Evolutionary conservation across 495 filamentous ascomycete species (phyloP).

Genomic region (Penicillium desertorum): DNA sequence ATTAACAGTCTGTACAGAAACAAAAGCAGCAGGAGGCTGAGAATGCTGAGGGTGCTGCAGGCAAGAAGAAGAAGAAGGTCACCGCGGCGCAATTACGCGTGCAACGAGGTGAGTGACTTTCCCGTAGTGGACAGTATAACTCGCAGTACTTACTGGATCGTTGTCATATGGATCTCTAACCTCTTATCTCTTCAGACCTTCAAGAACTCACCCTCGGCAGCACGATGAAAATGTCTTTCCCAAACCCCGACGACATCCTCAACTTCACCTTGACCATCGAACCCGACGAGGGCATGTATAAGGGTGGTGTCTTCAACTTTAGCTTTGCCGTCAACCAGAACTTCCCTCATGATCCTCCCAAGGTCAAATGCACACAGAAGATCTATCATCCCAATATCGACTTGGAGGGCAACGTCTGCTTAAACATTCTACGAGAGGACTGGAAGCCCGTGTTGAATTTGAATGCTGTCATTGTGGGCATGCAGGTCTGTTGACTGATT

Average conservation of each 20-base stretch:
- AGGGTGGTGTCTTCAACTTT: conserved; percentile 84
- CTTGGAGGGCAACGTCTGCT: conserved; percentile 92
- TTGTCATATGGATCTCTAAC: neutral
- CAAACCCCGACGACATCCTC: conserved; percentile 93
- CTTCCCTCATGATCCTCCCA: conserved; percentile 97
- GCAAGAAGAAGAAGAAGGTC: conserved; percentile 94
- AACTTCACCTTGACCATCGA: conserved; percentile 93
- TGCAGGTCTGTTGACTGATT: conserved; percentile 61
- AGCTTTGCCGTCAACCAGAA: conserved; percentile 88
- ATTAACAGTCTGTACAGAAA: conserved; percentile 57
- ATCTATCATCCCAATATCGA: conserved; percentile 99
- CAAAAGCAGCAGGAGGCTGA: conserved; percentile 88
- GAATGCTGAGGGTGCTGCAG: conserved; percentile 74
- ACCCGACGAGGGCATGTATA: conserved; percentile 98
- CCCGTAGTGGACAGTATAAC: neutral
- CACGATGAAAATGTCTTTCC: conserved; percentile 91
- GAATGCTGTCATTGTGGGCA: conserved; percentile 92
- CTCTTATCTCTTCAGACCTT: conserved; percentile 60
- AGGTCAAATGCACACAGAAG: conserved; percentile 96
- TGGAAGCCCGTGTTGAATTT: conserved; percentile 98
- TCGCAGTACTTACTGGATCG: neutral
- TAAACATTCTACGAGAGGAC: conserved; percentile 96
- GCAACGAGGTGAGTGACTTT: conserved; percentile 71
- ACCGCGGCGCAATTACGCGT: conserved; percentile 93
- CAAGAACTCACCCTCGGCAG: conserved; percentile 83